Evolutionary conservation across 164 flowering plant genomes (phyloP).

Genomic region (Vitis amurensis): DNA sequence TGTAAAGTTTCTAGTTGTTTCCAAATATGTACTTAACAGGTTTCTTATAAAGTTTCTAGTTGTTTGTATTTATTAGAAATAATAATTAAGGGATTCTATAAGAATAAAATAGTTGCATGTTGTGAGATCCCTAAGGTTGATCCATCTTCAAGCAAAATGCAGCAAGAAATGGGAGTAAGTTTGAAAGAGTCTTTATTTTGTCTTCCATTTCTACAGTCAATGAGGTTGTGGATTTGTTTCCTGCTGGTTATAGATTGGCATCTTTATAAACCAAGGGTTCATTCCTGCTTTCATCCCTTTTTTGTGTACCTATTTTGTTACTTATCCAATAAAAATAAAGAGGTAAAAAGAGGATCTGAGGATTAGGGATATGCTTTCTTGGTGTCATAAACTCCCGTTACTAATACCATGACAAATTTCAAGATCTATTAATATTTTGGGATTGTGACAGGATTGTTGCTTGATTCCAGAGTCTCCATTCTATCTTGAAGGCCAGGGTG

Average conservation of each 20-base stretch:
- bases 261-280: neutral
- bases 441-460: conserved; percentile 60
- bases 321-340: neutral
- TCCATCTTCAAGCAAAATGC: neutral
- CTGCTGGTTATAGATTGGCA: neutral
- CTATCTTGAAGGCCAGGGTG: conserved; percentile 59
- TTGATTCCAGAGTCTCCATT: conserved; percentile 70
- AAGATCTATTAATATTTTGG: neutral
- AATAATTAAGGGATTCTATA: neutral
- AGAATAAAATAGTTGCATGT: neutral
- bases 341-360: neutral
- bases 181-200: neutral
- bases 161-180: neutral
- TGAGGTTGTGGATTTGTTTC: neutral
- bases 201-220: neutral
- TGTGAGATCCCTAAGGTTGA: neutral
- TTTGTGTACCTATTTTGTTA: neutral
- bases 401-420: neutral
- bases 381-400: neutral
- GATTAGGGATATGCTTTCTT: neutral
- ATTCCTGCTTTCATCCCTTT: neutral
- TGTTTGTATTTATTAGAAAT: neutral
- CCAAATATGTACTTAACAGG: neutral
- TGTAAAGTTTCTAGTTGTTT: too few relatives aligned
- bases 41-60: neutral